Evolutionary conservation across 495 filamentous ascomycete genomes (phyloP).

Genomic region (Penicillium taxi): DNA sequence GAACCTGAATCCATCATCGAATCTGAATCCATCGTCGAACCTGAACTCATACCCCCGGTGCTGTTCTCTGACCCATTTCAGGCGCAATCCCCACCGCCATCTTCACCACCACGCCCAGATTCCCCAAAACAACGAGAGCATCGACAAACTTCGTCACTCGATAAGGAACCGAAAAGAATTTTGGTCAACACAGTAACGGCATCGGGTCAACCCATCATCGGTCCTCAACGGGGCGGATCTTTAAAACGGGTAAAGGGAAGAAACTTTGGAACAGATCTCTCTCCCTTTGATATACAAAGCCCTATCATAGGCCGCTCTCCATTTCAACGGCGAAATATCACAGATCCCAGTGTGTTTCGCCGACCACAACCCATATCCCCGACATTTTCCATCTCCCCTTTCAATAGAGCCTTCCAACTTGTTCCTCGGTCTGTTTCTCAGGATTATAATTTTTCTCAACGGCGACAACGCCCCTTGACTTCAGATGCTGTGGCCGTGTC

Average conservation of each 20-base stretch:
- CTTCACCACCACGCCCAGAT: not conserved
- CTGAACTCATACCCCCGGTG: constrained; percentile 15
- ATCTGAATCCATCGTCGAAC: not conserved
- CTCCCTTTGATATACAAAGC: constrained; percentile 17
- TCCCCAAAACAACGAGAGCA: constrained; percentile 7
- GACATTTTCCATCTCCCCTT: constrained; percentile 6
- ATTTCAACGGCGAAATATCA: constrained; percentile 33
- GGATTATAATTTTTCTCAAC: constrained; percentile 19
- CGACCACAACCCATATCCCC: constrained; percentile 23
- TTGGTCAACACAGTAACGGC: constrained; percentile 19
- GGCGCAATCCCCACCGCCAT: constrained; percentile 1
- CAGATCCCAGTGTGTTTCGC: constrained; percentile 33
- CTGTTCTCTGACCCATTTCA: constrained; percentile 34
- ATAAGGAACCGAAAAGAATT: constrained; percentile 21
- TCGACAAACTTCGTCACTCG: constrained; percentile 17
- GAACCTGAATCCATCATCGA: constrained; percentile 9
- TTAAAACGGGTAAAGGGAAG: constrained; percentile 30
- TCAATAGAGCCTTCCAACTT: constrained; percentile 7
- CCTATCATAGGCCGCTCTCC: constrained; percentile 14
- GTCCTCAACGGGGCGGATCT: constrained; percentile 20
- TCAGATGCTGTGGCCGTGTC: constrained; percentile 26
- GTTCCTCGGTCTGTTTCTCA: constrained; percentile 22
- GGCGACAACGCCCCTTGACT: constrained; percentile 18
- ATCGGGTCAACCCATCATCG: constrained; percentile 12
- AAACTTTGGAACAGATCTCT: constrained; percentile 30